Percentiles rank a stretch among this genome's conserved stretches.
Conservation (phyloP, 441 rosid species). For the Euphorbia celastroides region DNA sequence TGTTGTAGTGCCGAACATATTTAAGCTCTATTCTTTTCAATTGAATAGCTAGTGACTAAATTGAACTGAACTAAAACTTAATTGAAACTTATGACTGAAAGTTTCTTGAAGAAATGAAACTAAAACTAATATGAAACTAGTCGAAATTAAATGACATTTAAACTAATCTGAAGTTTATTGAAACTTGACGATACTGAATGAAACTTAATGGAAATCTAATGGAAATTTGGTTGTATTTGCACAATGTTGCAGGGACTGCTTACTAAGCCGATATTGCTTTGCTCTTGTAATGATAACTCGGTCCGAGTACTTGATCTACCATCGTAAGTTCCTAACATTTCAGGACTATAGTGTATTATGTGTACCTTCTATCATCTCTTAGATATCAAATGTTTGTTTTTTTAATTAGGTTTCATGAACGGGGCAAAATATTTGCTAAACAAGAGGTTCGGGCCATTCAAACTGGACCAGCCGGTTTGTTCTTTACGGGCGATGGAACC, state of each 20-base stretch:
- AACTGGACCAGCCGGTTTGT: conserved; percentile 72
- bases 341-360: not conserved
- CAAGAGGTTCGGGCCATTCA: conserved; percentile 80
- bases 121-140: no score
- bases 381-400: not conserved
- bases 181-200: no score
- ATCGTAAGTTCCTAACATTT: conserved; percentile 61
- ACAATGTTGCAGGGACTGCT: conserved; percentile 62
- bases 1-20: no score
- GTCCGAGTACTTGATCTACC: conserved; percentile 82
- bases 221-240: conserved; percentile 14
- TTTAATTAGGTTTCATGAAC: conserved; percentile 67
- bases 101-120: no score
- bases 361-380: not conserved
- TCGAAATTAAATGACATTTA: no score
- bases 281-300: conserved; percentile 77
- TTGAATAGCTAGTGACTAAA: no score
- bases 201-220: no score
- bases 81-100: no score
- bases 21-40: no score
- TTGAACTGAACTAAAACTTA: no score
- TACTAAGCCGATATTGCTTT: conserved; percentile 73
- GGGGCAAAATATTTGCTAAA: conserved; percentile 85
- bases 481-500: conserved; percentile 91
- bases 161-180: no score